Conservation (phyloP, 805 yeast genomes). For the Kodamaea fukazawae region DNA sequence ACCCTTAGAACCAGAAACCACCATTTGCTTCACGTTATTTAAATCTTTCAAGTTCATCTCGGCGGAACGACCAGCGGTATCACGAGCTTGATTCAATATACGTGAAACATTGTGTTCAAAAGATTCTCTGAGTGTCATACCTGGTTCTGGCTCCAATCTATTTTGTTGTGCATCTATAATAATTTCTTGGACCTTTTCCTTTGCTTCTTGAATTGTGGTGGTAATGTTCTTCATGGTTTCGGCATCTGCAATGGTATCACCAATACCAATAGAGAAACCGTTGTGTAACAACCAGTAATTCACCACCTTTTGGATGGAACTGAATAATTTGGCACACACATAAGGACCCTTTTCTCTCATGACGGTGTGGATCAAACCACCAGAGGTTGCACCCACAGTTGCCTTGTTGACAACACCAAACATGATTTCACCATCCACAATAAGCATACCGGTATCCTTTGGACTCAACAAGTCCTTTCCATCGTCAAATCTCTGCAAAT, state of each 20-base stretch:
- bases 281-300: conserved; percentile 95
- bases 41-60: conserved; percentile 92
- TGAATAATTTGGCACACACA: conserved; percentile 84
- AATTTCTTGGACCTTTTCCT: conserved; percentile 89
- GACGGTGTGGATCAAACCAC: conserved; percentile 96
- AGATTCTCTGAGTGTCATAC: conserved; percentile 98
- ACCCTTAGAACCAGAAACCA: conserved; percentile 98
- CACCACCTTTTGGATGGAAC: conserved; percentile 91
- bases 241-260: conserved; percentile 99
- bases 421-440: conserved; percentile 92
- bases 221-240: conserved; percentile 93
- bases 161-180: conserved; percentile 90
- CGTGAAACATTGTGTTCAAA: conserved; percentile 96
- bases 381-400: conserved; percentile 97
- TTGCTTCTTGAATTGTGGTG: conserved; percentile 88
- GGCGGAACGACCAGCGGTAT: conserved; percentile 97
- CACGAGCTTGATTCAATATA: conserved; percentile 96
- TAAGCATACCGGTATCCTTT: conserved; percentile 92
- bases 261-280: conserved; percentile 98
- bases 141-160: conserved; percentile 89
- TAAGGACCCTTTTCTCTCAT: conserved; percentile 96
- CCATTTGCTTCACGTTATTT: conserved; percentile 98
- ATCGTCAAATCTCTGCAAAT: conserved; percentile 90
- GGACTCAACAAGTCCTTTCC: conserved; percentile 80
- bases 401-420: conserved; percentile 98